These are phyloP conservation scores for Ustilago bromivora DNA, from an alignment of 1,284 basidiomycete species.

Conservation along the genomic window DNA sequence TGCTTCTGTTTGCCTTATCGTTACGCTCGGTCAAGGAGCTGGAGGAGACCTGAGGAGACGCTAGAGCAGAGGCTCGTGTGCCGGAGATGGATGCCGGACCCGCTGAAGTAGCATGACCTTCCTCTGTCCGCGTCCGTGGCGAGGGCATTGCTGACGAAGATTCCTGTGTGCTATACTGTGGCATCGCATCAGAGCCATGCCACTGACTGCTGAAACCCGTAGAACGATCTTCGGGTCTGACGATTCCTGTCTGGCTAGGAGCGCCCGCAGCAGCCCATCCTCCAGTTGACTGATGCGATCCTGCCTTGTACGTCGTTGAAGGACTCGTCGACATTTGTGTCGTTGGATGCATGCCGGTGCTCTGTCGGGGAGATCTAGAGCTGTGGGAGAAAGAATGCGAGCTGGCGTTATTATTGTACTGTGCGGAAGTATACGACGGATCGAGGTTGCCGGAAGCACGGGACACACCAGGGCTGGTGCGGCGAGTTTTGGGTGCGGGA, in stretches of 20 bases:
- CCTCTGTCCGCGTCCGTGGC: conserved; percentile 23
- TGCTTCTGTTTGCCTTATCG: conserved; percentile 8
- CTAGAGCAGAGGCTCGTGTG: background rate
- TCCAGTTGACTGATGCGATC: background rate
- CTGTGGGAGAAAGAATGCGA: conserved; percentile 2
- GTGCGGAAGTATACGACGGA: conserved; percentile 2
- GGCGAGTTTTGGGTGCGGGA: conserved; percentile 37
- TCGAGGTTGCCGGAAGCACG: conserved; percentile 36
- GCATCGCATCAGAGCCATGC: background rate
- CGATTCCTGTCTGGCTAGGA: background rate
- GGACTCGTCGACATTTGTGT: conserved; percentile 7
- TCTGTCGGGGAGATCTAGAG: conserved; percentile 10
- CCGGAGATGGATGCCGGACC: background rate
- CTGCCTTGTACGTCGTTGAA: background rate
- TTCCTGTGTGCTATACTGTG: conserved; percentile 1
- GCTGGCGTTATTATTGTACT: conserved; percentile 6
- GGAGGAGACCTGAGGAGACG: conserved; percentile 16
- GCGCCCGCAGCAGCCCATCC: background rate
- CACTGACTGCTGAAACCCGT: background rate
- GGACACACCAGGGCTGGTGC: conserved; percentile 52
- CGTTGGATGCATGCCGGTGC: background rate
- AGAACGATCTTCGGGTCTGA: conserved; percentile 5
- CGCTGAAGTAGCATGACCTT: conserved; percentile 1
- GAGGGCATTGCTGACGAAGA: conserved; percentile 14
- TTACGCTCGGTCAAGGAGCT: conserved; percentile 16